A percentile compares a stretch with the other conserved stretches of the same genome.
Conservation (phyloP, 163 green algal genomes). For the Prototheca wickerhamii region DNA sequence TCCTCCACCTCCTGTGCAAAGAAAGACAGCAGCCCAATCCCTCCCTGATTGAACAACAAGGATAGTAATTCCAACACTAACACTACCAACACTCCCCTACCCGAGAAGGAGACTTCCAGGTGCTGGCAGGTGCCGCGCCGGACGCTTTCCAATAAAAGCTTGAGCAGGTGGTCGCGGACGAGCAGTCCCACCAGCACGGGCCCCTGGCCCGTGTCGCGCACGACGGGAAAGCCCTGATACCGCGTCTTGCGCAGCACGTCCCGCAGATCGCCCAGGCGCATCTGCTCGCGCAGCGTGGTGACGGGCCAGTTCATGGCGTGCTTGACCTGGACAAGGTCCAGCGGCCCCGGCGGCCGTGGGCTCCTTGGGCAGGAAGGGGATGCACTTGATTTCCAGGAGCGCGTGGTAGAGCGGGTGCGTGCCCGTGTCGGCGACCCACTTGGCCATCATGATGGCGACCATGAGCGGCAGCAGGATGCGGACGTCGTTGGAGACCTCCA, state of each 20-base stretch:
- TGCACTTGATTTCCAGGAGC: constrained; percentile 74
- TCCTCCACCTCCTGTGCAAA: too few relatives aligned
- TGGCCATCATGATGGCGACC: constrained; percentile 76
- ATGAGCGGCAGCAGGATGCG: constrained; percentile 85
- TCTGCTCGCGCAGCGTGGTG: constrained; percentile 40
- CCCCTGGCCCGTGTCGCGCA: constrained; percentile 45
- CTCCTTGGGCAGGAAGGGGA: constrained; percentile 72
- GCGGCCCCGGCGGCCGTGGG: constrained; percentile 33
- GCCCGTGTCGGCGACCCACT: constrained; percentile 74
- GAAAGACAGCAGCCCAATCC: too few relatives aligned
- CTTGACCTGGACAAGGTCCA: constrained; percentile 68
- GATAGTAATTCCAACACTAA: not conserved
- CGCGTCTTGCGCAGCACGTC: constrained; percentile 58
- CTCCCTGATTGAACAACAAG: too few relatives aligned
- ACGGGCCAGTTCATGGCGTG: constrained; percentile 65
- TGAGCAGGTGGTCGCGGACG: constrained; percentile 68
- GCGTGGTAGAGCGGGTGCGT: constrained; percentile 77
- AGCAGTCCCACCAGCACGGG: constrained; percentile 63
- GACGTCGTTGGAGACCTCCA: constrained; percentile 82
- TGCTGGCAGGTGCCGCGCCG: constrained; percentile 23
- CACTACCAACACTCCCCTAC: not conserved
- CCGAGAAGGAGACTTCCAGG: constrained; percentile 18
- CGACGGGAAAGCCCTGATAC: constrained; percentile 83
- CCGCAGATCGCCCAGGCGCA: constrained; percentile 33
- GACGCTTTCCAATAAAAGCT: constrained; percentile 60